A percentile compares a stretch with the other conserved stretches of the same genome.
These are phyloP conservation scores for Acacia confusa DNA, from an alignment of 306 rosid genomes.

Conservation along the genomic window DNA sequence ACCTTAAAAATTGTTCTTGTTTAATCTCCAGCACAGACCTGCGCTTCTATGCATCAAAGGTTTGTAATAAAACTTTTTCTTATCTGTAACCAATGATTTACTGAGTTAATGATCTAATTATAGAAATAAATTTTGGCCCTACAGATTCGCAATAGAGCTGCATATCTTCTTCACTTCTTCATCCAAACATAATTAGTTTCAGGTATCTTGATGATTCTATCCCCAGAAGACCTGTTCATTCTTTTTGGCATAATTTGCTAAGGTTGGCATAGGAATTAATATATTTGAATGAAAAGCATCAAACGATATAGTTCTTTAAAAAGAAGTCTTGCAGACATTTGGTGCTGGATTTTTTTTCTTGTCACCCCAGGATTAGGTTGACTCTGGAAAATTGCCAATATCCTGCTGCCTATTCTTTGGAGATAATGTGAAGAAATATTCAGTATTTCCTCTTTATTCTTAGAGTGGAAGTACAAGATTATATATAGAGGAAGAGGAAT, in stretches of 20 bases:
- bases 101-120: conserved; percentile 1
- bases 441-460: not conserved
- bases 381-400: not conserved
- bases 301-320: not conserved
- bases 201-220: conserved; percentile 28
- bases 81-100: conserved; percentile 8
- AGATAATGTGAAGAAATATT: not conserved
- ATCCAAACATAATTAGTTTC: conserved; percentile 32
- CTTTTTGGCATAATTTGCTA: not conserved
- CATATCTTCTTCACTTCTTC: conserved; percentile 73
- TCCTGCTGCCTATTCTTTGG: not conserved
- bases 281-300: not conserved
- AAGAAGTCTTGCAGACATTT: conserved; percentile 1
- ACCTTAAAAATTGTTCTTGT: conserved; percentile 66
- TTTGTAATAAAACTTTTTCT: conserved; percentile 33
- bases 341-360: not conserved
- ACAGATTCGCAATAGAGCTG: conserved; percentile 87
- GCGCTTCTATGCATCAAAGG: conserved; percentile 83
- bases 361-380: not conserved
- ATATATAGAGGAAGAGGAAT: not conserved
- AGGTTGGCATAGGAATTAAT: not conserved
- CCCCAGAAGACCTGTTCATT: not conserved
- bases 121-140: conserved; percentile 6
- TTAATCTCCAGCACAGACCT: conserved; percentile 75
- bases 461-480: not conserved